Evolutionary conservation across 208 protist species (phyloP).

Genomic region (Leptomonas seymouri): DNA sequence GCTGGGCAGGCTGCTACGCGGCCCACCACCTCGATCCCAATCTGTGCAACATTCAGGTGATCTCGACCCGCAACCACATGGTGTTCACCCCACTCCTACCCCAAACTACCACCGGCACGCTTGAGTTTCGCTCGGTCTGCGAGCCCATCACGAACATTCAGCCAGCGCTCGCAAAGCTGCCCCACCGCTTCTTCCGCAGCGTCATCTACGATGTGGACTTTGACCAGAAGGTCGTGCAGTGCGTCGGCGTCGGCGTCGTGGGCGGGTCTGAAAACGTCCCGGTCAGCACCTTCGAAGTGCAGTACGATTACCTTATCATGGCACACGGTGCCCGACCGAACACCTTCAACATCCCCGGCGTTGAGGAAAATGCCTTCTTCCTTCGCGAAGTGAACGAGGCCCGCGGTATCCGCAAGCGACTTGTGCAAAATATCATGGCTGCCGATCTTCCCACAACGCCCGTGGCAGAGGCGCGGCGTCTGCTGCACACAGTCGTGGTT

Average conservation of each 20-base stretch:
- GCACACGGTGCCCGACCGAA: constrained; percentile 88
- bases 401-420: constrained; percentile 86
- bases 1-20: constrained; percentile 90
- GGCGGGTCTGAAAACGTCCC: constrained; percentile 64
- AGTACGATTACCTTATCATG: constrained; percentile 94
- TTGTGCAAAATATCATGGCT: constrained; percentile 93
- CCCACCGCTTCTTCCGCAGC: constrained; percentile 77
- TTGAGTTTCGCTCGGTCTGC: constrained; percentile 91
- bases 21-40: constrained; percentile 73
- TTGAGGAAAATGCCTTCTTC: constrained; percentile 89
- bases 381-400: constrained; percentile 91
- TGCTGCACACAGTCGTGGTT: constrained; percentile 92
- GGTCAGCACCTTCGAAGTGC: constrained; percentile 77
- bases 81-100: constrained; percentile 96
- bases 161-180: constrained; percentile 80
- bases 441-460: constrained; percentile 84
- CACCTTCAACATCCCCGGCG: constrained; percentile 94
- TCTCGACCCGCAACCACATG: constrained; percentile 93
- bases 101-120: constrained; percentile 89
- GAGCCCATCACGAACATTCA: constrained; percentile 88
- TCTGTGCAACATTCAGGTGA: constrained; percentile 84
- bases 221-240: constrained; percentile 71
- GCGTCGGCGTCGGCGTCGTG: constrained; percentile 73
- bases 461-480: constrained; percentile 68
- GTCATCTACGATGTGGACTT: constrained; percentile 86